Evolutionary conservation across 768 basidiomycete species (phyloP).

Genomic region (Pulveroboletus sp.): DNA sequence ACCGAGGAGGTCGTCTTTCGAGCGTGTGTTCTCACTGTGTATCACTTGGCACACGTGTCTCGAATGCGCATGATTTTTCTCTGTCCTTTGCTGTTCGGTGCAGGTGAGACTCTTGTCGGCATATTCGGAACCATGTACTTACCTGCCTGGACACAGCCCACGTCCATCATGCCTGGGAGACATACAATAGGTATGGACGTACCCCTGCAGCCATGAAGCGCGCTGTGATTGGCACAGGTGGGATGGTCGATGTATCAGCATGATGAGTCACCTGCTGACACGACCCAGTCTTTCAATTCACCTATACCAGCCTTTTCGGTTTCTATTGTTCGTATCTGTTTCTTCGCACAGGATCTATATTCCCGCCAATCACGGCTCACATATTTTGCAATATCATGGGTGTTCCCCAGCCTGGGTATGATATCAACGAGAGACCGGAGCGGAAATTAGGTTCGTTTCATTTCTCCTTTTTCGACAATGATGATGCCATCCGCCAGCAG

Average conservation of each 20-base stretch:
- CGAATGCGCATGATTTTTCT: conserved; percentile 66
- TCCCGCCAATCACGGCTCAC: conserved; percentile 78
- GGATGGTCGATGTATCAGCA: conserved; percentile 17
- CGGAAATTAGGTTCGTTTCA: conserved; percentile 48
- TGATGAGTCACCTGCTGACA: neutral
- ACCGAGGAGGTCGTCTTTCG: conserved; percentile 94
- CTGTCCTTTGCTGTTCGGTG: conserved; percentile 83
- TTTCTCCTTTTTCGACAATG: conserved; percentile 9
- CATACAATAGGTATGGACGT: conserved; percentile 71
- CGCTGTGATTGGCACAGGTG: conserved; percentile 58
- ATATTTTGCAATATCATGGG: conserved; percentile 96
- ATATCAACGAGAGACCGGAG: conserved; percentile 51
- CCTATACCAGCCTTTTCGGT: conserved; percentile 92
- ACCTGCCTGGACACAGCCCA: conserved; percentile 58
- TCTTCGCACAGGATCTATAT: conserved; percentile 78
- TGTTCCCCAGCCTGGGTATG: conserved; percentile 63
- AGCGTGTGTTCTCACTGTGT: conserved; percentile 74
- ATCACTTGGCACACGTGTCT: conserved; percentile 62
- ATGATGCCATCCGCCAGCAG: conserved; percentile 34
- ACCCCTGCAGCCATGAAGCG: conserved; percentile 59
- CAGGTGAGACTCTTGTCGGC: conserved; percentile 51
- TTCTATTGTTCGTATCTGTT: conserved; percentile 85
- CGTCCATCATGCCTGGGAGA: conserved; percentile 89
- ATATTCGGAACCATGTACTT: conserved; percentile 2
- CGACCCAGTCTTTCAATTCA: conserved; percentile 74